Conservation (phyloP, 495 filamentous ascomycete species). For the Hypoxylon crocopeplum region DNA sequence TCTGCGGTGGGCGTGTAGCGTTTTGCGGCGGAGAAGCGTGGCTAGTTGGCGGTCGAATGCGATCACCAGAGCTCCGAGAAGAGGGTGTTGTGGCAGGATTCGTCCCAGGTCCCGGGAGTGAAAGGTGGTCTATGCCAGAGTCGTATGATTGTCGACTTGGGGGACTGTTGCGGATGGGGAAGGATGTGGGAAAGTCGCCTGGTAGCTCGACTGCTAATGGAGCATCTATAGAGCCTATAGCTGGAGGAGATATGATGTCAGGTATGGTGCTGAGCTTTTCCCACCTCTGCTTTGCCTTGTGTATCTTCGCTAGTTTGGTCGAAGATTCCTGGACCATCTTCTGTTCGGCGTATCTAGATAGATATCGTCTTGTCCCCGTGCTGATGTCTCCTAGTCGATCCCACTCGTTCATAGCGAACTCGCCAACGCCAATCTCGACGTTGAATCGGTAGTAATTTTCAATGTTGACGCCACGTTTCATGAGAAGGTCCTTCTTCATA, state of each 20-base stretch:
- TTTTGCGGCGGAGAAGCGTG: slow-evolving; percentile 44
- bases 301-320: slow-evolving; percentile 83
- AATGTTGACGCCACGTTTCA: slow-evolving; percentile 77
- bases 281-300: slow-evolving; percentile 64
- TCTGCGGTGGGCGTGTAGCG: slow-evolving; percentile 40
- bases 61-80: slow-evolving; percentile 52
- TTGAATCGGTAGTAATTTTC: slow-evolving; percentile 98
- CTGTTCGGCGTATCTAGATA: slow-evolving; percentile 75
- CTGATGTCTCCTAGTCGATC: slow-evolving; percentile 89
- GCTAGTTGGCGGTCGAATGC: slow-evolving; percentile 32
- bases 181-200: slow-evolving; percentile 49
- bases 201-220: slow-evolving; percentile 57
- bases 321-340: slow-evolving; percentile 76
- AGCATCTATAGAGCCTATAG: slow-evolving; percentile 43
- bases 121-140: slow-evolving; percentile 51
- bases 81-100: slow-evolving; percentile 44
- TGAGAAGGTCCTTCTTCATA: slow-evolving; percentile 78
- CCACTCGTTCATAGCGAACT: slow-evolving; percentile 99
- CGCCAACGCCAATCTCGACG: slow-evolving; percentile 94
- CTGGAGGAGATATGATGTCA: slow-evolving; percentile 40
- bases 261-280: slow-evolving; percentile 43
- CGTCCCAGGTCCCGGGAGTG: slow-evolving; percentile 36
- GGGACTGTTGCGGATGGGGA: slow-evolving; percentile 40
- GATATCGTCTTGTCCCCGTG: slow-evolving; percentile 85
- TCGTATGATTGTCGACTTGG: slow-evolving; percentile 55